phyloP scores from a whole-genome alignment of 345 rosid genomes.

The Brassica carinata region DNA sequence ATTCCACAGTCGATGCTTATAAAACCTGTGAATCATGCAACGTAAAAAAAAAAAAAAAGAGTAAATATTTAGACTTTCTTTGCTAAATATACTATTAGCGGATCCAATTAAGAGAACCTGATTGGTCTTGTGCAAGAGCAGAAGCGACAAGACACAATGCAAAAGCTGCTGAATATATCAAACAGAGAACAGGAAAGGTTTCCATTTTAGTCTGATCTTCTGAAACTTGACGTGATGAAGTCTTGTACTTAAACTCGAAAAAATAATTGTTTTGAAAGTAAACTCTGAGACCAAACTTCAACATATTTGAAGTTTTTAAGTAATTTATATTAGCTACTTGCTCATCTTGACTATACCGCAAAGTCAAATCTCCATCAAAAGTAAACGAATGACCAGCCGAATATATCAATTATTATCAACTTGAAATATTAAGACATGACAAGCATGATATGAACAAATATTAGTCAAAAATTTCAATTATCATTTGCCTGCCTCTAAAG shows the following conservation, averaged over 20 bases:
- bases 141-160: background rate
- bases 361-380: background rate
- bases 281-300: background rate
- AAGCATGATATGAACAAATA: background rate
- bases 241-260: background rate
- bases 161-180: background rate
- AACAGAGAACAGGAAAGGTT: background rate
- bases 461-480: background rate
- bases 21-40: conserved; percentile 29
- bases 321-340: background rate
- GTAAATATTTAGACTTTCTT: background rate
- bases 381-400: background rate
- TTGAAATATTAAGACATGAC: background rate
- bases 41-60: background rate
- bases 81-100: too few relatives aligned
- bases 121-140: background rate
- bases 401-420: background rate
- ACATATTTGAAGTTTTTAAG: background rate
- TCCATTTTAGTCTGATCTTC: background rate
- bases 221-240: background rate
- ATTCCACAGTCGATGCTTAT: conserved; percentile 54
- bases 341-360: background rate
- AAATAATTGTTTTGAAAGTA: background rate
- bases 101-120: background rate
- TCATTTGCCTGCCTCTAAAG: background rate